Conservation (phyloP, 2,329 filamentous ascomycete genomes). For the Clathrospora elynae region DNA sequence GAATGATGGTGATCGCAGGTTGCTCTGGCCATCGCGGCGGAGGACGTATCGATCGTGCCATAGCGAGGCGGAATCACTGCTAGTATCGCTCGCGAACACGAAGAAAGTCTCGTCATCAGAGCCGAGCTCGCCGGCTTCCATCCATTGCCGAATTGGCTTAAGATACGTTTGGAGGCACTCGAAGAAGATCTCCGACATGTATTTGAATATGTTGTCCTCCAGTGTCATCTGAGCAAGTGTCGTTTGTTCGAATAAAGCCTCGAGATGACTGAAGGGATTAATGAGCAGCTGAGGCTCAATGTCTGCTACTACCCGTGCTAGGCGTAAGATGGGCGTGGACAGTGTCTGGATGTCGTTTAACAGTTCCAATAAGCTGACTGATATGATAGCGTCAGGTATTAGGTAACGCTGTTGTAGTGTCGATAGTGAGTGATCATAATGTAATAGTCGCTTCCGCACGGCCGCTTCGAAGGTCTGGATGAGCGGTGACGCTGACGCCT, state of each 20-base stretch:
- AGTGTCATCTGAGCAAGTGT: conserved; percentile 72
- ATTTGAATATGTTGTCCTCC: conserved; percentile 64
- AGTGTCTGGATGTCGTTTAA: conserved; percentile 61
- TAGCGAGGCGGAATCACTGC: conserved; percentile 66
- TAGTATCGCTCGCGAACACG: conserved; percentile 63
- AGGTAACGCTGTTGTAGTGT: conserved; percentile 66
- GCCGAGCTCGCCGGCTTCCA: conserved; percentile 75
- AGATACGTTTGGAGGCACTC: conserved; percentile 83
- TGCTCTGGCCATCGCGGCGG: conserved; percentile 63
- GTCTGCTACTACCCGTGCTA: conserved; percentile 67
- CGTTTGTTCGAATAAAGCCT: conserved; percentile 74
- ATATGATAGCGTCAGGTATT: conserved; percentile 56
- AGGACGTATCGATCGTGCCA: conserved; percentile 80
- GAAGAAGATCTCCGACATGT: conserved; percentile 73
- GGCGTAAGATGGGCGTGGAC: conserved; percentile 61
- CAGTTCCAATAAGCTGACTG: conserved; percentile 70
- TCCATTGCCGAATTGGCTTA: conserved; percentile 80
- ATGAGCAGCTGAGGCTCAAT: conserved; percentile 53
- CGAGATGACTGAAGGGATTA: conserved; percentile 72
- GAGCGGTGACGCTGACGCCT: conserved; percentile 43
- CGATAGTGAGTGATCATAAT: conserved; percentile 65
- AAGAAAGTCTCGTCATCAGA: conserved; percentile 75
- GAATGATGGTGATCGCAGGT: conserved; percentile 73
- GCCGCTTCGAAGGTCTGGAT: conserved; percentile 74
- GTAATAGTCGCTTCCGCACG: conserved; percentile 60